A percentile compares a stretch with the other conserved stretches of the same genome.
Conservation (phyloP, 2,329 filamentous ascomycete genomes). For the Aureobasidium musti region DNA sequence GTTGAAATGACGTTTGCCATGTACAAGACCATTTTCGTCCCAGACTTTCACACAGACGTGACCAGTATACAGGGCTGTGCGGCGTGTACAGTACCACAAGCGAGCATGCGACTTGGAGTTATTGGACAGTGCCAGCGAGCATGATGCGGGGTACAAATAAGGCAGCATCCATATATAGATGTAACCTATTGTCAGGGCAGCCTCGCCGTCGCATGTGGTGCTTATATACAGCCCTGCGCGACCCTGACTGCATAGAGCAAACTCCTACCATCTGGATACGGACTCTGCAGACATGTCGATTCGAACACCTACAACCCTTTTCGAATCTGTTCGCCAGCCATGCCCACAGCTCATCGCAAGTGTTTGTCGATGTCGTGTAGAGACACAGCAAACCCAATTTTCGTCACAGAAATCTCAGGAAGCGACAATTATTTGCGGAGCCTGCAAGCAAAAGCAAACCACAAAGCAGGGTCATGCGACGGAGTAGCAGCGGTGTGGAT, state of each 20-base stretch:
- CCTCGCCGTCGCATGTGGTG: not conserved
- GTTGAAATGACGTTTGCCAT: conserved; percentile 2
- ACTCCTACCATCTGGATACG: not conserved
- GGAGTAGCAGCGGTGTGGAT: conserved; percentile 2
- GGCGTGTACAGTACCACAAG: not conserved
- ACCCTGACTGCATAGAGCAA: conserved; percentile 4
- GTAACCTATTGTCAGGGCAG: not conserved
- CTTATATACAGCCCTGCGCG: conserved; percentile 10
- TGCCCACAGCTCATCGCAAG: not conserved
- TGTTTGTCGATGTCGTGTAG: not conserved
- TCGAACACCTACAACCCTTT: too few species aligned
- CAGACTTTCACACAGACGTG: not conserved
- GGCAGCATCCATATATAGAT: not conserved
- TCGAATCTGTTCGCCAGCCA: not conserved
- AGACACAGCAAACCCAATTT: not conserved
- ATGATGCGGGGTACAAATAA: not conserved
- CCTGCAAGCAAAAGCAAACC: conserved; percentile 4
- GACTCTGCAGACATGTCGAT: not conserved
- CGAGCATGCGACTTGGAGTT: not conserved
- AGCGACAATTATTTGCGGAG: not conserved
- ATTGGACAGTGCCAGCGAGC: not conserved
- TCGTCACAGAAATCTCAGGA: not conserved
- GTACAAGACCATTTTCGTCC: not conserved
- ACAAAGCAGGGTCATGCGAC: conserved; percentile 7
- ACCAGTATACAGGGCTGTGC: not conserved